Conservation (phyloP, 371 early-diverging fungal species). For the Catenaria anguillulae region DNA sequence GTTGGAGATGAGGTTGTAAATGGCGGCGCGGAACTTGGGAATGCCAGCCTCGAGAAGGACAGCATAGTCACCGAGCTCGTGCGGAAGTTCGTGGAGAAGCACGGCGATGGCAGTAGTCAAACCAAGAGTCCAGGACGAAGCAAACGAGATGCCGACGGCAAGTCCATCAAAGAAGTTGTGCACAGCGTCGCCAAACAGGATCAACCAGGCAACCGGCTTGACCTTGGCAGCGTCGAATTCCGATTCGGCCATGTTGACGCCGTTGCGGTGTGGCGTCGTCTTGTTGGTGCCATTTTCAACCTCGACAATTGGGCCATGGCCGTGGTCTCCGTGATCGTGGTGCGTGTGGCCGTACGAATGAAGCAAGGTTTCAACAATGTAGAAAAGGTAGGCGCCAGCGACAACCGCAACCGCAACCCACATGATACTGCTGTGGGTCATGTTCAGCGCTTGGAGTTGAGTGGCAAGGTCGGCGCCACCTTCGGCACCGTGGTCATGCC, state of each 20-base stretch:
- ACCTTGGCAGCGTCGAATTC: neutral
- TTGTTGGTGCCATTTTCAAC: slow-evolving; percentile 3
- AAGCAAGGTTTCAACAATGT: neutral
- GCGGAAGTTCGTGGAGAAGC: slow-evolving; percentile 87
- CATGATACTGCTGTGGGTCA: too few species aligned
- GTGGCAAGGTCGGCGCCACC: too few species aligned
- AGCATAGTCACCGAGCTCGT: slow-evolving; percentile 84
- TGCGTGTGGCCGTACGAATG: slow-evolving; percentile 25
- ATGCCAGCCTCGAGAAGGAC: slow-evolving; percentile 74
- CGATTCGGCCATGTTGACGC: neutral
- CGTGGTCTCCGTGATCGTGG: slow-evolving; percentile 28
- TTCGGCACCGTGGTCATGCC: too few species aligned
- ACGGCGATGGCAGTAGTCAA: slow-evolving; percentile 75
- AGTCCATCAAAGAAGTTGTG: slow-evolving; percentile 88
- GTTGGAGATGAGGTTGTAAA: slow-evolving; percentile 12
- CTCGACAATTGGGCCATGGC: slow-evolving; percentile 14
- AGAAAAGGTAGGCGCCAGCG: slow-evolving; percentile 4
- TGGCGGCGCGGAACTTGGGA: slow-evolving; percentile 50
- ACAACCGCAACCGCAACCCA: neutral
- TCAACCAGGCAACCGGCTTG: slow-evolving; percentile 44
- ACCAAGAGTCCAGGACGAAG: slow-evolving; percentile 63
- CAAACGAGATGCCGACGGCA: slow-evolving; percentile 80
- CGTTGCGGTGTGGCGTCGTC: slow-evolving; percentile 1
- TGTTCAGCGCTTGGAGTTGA: too few species aligned
- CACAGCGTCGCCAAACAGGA: slow-evolving; percentile 69